A percentile compares a stretch with the other conserved stretches of the same genome.
Evolutionary conservation across 2,329 filamentous ascomycete genomes (phyloP).

Genomic region (Aspergillus transmontanensis): DNA sequence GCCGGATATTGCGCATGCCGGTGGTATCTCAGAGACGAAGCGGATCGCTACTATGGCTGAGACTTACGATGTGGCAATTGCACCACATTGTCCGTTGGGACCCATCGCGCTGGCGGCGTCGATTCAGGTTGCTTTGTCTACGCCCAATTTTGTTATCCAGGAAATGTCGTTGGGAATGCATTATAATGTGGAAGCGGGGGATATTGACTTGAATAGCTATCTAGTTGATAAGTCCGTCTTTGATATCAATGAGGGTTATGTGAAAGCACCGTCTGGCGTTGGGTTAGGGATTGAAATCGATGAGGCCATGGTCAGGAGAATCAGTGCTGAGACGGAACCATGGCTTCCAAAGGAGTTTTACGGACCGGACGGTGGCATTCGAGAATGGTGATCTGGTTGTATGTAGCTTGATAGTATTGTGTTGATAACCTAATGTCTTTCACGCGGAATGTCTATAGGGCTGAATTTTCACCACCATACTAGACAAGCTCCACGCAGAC

Average conservation of each 20-base stretch:
- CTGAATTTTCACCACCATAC: neutral
- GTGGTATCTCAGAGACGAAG: constrained; percentile 71
- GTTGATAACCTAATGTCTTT: neutral
- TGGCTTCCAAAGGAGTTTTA: constrained; percentile 14
- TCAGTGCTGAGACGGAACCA: constrained; percentile 36
- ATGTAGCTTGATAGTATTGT: neutral
- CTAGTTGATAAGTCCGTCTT: constrained; percentile 64
- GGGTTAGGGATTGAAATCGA: constrained; percentile 65
- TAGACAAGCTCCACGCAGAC: neutral
- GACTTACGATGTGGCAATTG: constrained; percentile 72
- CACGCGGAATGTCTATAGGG: neutral
- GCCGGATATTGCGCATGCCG: constrained; percentile 71
- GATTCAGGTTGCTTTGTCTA: constrained; percentile 65
- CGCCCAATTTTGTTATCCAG: constrained; percentile 72
- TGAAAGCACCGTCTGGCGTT: constrained; percentile 40
- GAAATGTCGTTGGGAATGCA: constrained; percentile 82
- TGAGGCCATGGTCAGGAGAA: constrained; percentile 65
- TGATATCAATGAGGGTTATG: constrained; percentile 8
- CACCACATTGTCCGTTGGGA: constrained; percentile 73
- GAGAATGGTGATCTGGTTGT: constrained; percentile 15
- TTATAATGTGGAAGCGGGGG: constrained; percentile 63
- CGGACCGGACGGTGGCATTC: constrained; percentile 14
- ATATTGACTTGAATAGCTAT: constrained; percentile 49
- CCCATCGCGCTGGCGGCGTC: constrained; percentile 73
- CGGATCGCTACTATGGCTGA: constrained; percentile 72